phyloP scores from a whole-genome alignment of 2,329 filamentous ascomycete species.

The Apiospora aurea region DNA sequence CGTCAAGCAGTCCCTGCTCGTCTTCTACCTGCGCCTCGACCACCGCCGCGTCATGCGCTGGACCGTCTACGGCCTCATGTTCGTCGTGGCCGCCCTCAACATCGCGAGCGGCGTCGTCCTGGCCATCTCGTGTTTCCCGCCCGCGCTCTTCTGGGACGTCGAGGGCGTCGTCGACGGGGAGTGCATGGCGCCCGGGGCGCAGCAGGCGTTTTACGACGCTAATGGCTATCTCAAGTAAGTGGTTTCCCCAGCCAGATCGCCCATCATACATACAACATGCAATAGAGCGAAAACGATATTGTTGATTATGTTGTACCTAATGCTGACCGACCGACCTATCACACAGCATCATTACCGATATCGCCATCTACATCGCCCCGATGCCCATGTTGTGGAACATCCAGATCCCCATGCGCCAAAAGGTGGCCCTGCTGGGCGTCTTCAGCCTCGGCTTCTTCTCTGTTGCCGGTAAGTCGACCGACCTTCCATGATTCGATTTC shows the following conservation, averaged over 20 bases:
- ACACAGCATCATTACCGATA: slow-evolving; percentile 27
- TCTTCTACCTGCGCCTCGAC: slow-evolving; percentile 30
- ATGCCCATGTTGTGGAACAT: slow-evolving; percentile 30
- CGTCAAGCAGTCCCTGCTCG: slow-evolving; percentile 28
- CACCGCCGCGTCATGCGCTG: slow-evolving; percentile 27
- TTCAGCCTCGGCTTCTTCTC: slow-evolving; percentile 27
- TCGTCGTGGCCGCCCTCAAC: slow-evolving; percentile 26
- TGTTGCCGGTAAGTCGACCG: slow-evolving; percentile 25
- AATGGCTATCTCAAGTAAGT: slow-evolving; percentile 22
- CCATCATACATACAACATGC: too few relatives aligned
- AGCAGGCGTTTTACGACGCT: slow-evolving; percentile 28
- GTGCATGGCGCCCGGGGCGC: slow-evolving; percentile 25
- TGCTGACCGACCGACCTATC: not conserved
- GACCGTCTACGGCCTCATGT: slow-evolving; percentile 27
- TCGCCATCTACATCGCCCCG: slow-evolving; percentile 27
- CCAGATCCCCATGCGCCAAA: slow-evolving; percentile 25
- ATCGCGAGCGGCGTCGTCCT: slow-evolving; percentile 27
- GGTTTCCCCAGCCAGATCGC: too few relatives aligned
- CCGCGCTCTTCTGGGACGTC: slow-evolving; percentile 27
- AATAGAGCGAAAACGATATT: too few relatives aligned
- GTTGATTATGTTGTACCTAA: not conserved
- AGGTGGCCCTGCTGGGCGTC: slow-evolving; percentile 24
- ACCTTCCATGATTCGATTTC: not conserved
- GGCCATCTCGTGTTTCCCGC: slow-evolving; percentile 27
- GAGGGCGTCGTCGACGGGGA: slow-evolving; percentile 21